Percentiles rank a stretch among this genome's conserved stretches.
These are phyloP conservation scores for Grosmannia serpens DNA, from an alignment of 2,329 filamentous ascomycete species.

Conservation along the genomic window DNA sequence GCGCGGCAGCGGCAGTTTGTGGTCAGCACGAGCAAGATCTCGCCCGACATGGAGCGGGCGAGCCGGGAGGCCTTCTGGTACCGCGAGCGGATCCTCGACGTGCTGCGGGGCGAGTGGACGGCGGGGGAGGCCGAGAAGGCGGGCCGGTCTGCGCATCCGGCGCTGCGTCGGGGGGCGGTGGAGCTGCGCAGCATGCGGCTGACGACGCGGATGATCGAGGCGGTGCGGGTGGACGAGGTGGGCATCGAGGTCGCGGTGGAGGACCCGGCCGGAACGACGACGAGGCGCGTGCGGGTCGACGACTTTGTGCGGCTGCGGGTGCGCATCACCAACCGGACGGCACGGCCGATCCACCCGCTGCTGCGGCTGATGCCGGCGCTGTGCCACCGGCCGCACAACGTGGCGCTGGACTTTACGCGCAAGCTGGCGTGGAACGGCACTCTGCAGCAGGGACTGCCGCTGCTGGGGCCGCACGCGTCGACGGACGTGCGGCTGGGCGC, in stretches of 20 bases:
- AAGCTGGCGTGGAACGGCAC: slow-evolving; percentile 79
- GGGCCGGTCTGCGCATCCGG: slow-evolving; percentile 21
- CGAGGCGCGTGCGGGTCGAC: slow-evolving; percentile 31
- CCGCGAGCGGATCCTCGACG: slow-evolving; percentile 65
- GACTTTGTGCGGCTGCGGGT: slow-evolving; percentile 59
- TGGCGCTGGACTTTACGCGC: slow-evolving; percentile 70
- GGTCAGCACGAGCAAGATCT: slow-evolving; percentile 67
- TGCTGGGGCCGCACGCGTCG: slow-evolving; percentile 46
- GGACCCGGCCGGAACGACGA: no score
- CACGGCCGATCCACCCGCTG: slow-evolving; percentile 55
- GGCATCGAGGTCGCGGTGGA: slow-evolving; percentile 53
- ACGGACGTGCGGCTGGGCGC: slow-evolving; percentile 55
- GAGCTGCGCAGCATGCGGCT: slow-evolving; percentile 69
- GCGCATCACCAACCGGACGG: slow-evolving; percentile 63
- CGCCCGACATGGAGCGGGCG: slow-evolving; percentile 66
- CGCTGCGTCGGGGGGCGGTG: slow-evolving; percentile 45
- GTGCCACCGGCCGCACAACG: slow-evolving; percentile 56
- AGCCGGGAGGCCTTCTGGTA: slow-evolving; percentile 86
- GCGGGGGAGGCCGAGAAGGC: slow-evolving; percentile 20
- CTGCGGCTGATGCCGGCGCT: slow-evolving; percentile 68
- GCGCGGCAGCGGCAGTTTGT: slow-evolving; percentile 86
- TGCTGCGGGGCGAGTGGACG: slow-evolving; percentile 61
- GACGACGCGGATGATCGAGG: slow-evolving; percentile 68
- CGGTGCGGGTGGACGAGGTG: slow-evolving; percentile 69
- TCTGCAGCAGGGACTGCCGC: slow-evolving; percentile 61